Evolutionary conservation across 768 basidiomycete genomes (phyloP).

Genomic region (Porpolomopsis calyptriformis): DNA sequence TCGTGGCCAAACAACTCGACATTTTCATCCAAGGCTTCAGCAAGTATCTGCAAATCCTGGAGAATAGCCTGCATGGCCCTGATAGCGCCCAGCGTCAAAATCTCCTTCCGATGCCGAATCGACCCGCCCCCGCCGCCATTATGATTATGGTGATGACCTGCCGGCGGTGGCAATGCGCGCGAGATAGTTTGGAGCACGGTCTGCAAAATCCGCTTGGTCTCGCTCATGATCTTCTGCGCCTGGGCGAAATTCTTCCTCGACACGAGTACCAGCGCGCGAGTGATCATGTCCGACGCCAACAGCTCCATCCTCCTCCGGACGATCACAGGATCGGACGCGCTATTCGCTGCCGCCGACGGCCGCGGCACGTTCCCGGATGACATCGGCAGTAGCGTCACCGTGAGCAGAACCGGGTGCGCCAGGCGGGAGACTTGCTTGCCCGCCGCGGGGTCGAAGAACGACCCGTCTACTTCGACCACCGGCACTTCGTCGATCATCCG

Average conservation of each 20-base stretch:
- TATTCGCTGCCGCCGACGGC: slow-evolving; percentile 31
- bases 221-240: slow-evolving; percentile 81
- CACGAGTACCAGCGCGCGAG: slow-evolving; percentile 84
- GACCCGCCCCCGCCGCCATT: no score
- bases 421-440: slow-evolving; percentile 78
- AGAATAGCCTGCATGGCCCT: slow-evolving; percentile 76
- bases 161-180: slow-evolving; percentile 55
- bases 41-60: slow-evolving; percentile 76
- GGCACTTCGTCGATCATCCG: slow-evolving; percentile 97
- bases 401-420: slow-evolving; percentile 88
- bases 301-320: slow-evolving; percentile 94
- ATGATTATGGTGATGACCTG: no score
- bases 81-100: slow-evolving; percentile 60
- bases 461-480: slow-evolving; percentile 90
- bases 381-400: slow-evolving; percentile 76
- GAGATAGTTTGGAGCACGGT: slow-evolving; percentile 83
- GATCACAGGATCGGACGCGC: slow-evolving; percentile 73
- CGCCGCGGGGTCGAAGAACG: slow-evolving; percentile 86
- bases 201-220: slow-evolving; percentile 87
- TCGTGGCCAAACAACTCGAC: slow-evolving; percentile 88
- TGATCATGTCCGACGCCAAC: slow-evolving; percentile 94
- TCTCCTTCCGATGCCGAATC: slow-evolving; percentile 69
- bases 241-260: slow-evolving; percentile 84
- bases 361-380: slow-evolving; percentile 23
- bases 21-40: slow-evolving; percentile 85